Conservation (phyloP, 495 filamentous ascomycete species). For the Penicillium coffeae region DNA sequence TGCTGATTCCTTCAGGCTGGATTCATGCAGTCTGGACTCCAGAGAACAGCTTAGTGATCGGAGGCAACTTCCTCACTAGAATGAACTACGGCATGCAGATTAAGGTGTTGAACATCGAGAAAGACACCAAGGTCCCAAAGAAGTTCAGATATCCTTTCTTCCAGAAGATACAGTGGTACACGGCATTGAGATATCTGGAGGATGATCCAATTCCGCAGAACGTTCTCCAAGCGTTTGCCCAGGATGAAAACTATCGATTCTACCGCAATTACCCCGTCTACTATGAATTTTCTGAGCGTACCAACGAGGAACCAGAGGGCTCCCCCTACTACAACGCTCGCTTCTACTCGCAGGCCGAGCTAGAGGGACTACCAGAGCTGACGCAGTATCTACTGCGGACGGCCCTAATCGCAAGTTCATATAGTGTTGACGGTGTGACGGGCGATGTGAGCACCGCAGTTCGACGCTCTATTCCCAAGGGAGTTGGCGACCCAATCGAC, state of each 20-base stretch:
- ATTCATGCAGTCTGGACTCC: slow-evolving; percentile 81
- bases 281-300: slow-evolving; percentile 54
- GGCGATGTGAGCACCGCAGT: slow-evolving; percentile 56
- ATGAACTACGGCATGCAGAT: slow-evolving; percentile 72
- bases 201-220: slow-evolving; percentile 60
- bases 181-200: slow-evolving; percentile 61
- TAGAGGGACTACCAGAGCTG: slow-evolving; percentile 63
- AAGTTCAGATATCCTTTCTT: slow-evolving; percentile 73
- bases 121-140: slow-evolving; percentile 63
- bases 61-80: slow-evolving; percentile 71
- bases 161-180: slow-evolving; percentile 73
- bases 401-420: slow-evolving; percentile 62
- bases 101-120: slow-evolving; percentile 66
- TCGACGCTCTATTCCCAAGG: slow-evolving; percentile 61
- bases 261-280: slow-evolving; percentile 53
- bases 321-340: slow-evolving; percentile 53
- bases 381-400: slow-evolving; percentile 63
- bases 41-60: slow-evolving; percentile 70
- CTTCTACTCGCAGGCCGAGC: slow-evolving; percentile 65
- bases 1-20: slow-evolving; percentile 77
- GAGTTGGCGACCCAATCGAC: slow-evolving; percentile 57
- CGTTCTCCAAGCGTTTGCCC: slow-evolving; percentile 53
- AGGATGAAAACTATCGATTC: slow-evolving; percentile 52
- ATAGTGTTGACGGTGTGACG: slow-evolving; percentile 57
- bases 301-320: slow-evolving; percentile 43